phyloP scores from a whole-genome alignment of 345 rosid genomes.

The Dovyalis caffra region DNA sequence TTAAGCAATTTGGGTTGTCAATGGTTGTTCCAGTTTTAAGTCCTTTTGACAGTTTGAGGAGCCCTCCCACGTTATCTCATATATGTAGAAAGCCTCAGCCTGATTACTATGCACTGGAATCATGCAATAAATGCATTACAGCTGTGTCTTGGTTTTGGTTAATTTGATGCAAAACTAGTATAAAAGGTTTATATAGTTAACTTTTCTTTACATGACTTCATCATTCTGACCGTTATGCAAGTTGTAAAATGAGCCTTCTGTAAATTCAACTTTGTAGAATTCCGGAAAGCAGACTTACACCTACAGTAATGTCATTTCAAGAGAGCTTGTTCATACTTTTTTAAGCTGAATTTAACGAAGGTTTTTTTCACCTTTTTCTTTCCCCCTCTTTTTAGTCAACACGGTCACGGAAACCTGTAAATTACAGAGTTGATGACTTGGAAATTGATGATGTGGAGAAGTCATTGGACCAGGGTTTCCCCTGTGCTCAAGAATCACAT shows the following conservation, averaged over 20 bases:
- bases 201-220: not conserved
- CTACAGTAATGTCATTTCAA: not conserved
- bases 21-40: too few species aligned
- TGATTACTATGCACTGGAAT: not conserved
- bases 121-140: not conserved
- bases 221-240: not conserved
- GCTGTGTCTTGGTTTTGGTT: not conserved
- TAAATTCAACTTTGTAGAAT: not conserved
- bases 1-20: not conserved
- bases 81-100: not conserved
- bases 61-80: not conserved
- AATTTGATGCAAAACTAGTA: not conserved
- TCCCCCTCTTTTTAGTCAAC: conserved; percentile 49
- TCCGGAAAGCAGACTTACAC: not conserved
- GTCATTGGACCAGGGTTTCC: conserved; percentile 13
- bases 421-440: conserved; percentile 34
- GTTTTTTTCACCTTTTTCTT: not conserved
- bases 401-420: conserved; percentile 58
- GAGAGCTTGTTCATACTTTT: not conserved
- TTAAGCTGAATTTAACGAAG: not conserved
- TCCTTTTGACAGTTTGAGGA: not conserved
- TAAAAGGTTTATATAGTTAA: not conserved
- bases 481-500: conserved; percentile 5
- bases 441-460: conserved; percentile 47
- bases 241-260: not conserved